Conservation (phyloP, 1,284 basidiomycete genomes). For the Papiliotrema fonsecae region DNA sequence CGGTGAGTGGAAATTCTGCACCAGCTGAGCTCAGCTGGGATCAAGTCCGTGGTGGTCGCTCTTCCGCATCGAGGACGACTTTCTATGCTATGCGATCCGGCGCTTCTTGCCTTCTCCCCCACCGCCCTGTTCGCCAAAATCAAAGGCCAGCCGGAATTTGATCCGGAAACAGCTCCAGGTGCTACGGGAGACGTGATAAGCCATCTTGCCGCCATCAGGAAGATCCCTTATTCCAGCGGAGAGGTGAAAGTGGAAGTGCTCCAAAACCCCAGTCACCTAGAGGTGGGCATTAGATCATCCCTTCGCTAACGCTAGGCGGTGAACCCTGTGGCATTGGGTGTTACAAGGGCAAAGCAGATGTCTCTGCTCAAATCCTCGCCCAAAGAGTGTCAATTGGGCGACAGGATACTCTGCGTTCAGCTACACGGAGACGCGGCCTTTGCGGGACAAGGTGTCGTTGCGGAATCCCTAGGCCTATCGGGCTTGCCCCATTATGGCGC, state of each 20-base stretch:
- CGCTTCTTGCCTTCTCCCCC: conserved; percentile 63
- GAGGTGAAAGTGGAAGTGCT: conserved; percentile 67
- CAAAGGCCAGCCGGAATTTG: conserved; percentile 65
- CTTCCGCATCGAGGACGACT: conserved; percentile 71
- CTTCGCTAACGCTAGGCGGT: conserved; percentile 56
- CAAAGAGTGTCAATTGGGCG: conserved; percentile 69
- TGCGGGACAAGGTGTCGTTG: conserved; percentile 82
- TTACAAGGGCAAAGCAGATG: conserved; percentile 87
- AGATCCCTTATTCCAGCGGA: conserved; percentile 52
- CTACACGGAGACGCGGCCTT: conserved; percentile 87
- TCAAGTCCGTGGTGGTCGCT: conserved; percentile 63
- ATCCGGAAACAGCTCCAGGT: conserved; percentile 57
- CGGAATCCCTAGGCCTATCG: conserved; percentile 76
- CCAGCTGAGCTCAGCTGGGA: conserved; percentile 52
- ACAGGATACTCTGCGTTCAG: conserved; percentile 79
- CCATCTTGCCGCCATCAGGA: conserved; percentile 59
- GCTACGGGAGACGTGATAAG: conserved; percentile 80
- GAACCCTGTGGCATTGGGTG: conserved; percentile 77
- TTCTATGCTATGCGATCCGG: conserved; percentile 67
- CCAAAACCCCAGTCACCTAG: conserved; percentile 83
- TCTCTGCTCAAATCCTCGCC: conserved; percentile 62
- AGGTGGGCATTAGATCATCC: conserved; percentile 42
- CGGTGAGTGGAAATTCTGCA: conserved; percentile 47
- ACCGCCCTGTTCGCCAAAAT: conserved; percentile 77
- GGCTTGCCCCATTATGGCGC: conserved; percentile 82